These are phyloP conservation scores for Musa itinerans DNA, from an alignment of 176 grass and related monocot species.

Conservation along the genomic window DNA sequence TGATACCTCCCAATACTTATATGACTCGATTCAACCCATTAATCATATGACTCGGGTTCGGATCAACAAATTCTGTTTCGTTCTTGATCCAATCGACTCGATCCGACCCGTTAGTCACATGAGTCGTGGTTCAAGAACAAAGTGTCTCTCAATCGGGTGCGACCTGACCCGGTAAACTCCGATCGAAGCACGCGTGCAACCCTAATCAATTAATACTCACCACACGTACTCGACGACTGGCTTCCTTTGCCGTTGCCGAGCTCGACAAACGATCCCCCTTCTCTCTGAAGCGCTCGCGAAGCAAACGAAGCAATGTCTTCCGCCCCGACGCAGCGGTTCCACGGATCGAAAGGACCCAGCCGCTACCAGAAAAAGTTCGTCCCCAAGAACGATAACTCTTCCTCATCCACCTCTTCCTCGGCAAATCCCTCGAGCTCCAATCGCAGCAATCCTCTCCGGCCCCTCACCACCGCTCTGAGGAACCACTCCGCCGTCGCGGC, in stretches of 20 bases:
- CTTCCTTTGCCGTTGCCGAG: neutral
- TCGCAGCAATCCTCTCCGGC: neutral
- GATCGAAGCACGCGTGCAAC: too few species aligned
- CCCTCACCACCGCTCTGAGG: slow-evolving; percentile 4
- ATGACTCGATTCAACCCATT: too few species aligned
- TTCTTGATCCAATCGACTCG: too few species aligned
- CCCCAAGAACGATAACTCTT: neutral
- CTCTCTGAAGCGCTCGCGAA: neutral
- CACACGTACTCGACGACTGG: neutral
- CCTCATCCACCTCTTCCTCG: neutral
- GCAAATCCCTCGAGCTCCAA: neutral
- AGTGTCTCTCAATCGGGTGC: too few species aligned
- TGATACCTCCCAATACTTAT: too few species aligned
- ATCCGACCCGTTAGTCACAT: too few species aligned
- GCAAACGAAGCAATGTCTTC: slow-evolving; percentile 5
- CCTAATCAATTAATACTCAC: neutral
- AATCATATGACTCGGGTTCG: too few species aligned
- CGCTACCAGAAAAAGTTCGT: slow-evolving; percentile 12
- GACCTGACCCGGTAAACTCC: too few species aligned
- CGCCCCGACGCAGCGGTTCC: slow-evolving; percentile 4
- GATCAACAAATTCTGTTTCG: too few species aligned
- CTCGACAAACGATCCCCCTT: neutral
- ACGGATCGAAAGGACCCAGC: neutral
- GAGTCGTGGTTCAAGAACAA: too few species aligned
- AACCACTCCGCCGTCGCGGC: neutral